Evolutionary conservation across 2,329 filamentous ascomycete species (phyloP).

Genomic region (Boeremia exigua): DNA sequence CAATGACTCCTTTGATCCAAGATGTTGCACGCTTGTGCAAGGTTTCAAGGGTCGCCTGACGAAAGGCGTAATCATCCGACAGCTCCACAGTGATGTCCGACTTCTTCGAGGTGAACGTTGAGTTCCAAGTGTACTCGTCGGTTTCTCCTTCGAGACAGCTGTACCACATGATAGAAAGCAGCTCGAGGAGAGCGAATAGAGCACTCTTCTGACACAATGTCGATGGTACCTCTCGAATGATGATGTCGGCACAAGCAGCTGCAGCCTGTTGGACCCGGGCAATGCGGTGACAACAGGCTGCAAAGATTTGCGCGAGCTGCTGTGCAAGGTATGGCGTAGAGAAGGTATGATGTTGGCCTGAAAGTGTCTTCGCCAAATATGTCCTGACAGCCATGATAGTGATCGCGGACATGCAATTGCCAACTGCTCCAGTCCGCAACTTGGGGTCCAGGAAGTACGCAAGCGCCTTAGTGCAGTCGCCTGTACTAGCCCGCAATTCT

Average conservation of each 20-base stretch:
- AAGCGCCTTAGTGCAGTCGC: conserved; percentile 87
- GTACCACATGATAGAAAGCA: conserved; percentile 92
- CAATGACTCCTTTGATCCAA: conserved; percentile 83
- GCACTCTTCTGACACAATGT: conserved; percentile 88
- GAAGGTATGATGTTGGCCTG: conserved; percentile 75
- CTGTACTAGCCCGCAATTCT: conserved; percentile 81
- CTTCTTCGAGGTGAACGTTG: conserved; percentile 76
- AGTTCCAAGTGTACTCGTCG: conserved; percentile 88
- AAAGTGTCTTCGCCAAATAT: conserved; percentile 78
- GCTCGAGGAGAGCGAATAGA: conserved; percentile 88
- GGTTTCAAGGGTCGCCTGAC: conserved; percentile 77
- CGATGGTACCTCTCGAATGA: conserved; percentile 84
- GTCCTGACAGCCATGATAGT: conserved; percentile 74
- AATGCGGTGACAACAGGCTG: conserved; percentile 91
- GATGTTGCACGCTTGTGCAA: conserved; percentile 76
- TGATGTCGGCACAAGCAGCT: conserved; percentile 79
- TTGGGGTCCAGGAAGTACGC: conserved; percentile 96
- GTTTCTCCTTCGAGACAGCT: conserved; percentile 94
- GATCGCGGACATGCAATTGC: conserved; percentile 68
- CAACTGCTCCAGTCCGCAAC: conserved; percentile 66
- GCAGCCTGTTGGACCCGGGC: conserved; percentile 89
- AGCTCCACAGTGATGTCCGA: conserved; percentile 84
- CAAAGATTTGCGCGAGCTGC: conserved; percentile 85
- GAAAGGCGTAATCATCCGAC: conserved; percentile 89
- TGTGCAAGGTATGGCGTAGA: conserved; percentile 90